Evolutionary conservation across 768 basidiomycete genomes (phyloP).

Genomic region (Roridomyces roridus): DNA sequence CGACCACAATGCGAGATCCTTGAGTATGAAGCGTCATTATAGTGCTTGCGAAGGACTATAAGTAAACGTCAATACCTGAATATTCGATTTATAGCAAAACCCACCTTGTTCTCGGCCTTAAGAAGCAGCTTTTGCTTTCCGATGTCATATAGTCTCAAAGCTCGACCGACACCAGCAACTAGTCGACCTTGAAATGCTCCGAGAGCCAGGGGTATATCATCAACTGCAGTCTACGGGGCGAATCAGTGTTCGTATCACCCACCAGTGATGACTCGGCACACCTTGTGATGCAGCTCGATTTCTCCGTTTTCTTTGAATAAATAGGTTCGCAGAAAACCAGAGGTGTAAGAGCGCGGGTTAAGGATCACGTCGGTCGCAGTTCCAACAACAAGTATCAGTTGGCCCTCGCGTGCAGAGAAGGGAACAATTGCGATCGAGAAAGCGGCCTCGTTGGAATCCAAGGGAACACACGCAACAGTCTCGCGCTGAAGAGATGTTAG

Average conservation of each 20-base stretch:
- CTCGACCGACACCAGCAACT: constrained; percentile 91
- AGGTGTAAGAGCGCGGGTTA: constrained; percentile 85
- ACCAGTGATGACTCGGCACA: no score
- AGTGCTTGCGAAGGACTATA: constrained; percentile 85
- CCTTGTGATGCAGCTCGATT: constrained; percentile 91
- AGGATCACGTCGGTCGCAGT: constrained; percentile 88
- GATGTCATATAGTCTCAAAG: constrained; percentile 92
- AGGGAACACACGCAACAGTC: constrained; percentile 72
- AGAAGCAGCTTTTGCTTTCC: constrained; percentile 96
- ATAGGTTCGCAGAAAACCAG: constrained; percentile 90
- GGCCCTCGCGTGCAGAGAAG: constrained; percentile 79
- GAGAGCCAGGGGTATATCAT: constrained; percentile 90
- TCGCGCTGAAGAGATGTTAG: constrained; percentile 46
- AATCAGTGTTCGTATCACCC: no score
- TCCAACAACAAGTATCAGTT: constrained; percentile 91
- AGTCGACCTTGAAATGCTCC: constrained; percentile 94
- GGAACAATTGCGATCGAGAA: constrained; percentile 92
- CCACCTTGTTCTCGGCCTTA: constrained; percentile 96
- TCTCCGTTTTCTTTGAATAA: constrained; percentile 82
- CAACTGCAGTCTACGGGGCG: constrained; percentile 96
- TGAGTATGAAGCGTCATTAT: constrained; percentile 89
- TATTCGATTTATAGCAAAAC: constrained; percentile 18
- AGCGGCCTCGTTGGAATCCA: constrained; percentile 95
- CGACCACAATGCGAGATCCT: constrained; percentile 92
- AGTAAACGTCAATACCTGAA: background rate